Conservation (phyloP, 768 basidiomycete genomes). For the Serpula lacrymans region DNA sequence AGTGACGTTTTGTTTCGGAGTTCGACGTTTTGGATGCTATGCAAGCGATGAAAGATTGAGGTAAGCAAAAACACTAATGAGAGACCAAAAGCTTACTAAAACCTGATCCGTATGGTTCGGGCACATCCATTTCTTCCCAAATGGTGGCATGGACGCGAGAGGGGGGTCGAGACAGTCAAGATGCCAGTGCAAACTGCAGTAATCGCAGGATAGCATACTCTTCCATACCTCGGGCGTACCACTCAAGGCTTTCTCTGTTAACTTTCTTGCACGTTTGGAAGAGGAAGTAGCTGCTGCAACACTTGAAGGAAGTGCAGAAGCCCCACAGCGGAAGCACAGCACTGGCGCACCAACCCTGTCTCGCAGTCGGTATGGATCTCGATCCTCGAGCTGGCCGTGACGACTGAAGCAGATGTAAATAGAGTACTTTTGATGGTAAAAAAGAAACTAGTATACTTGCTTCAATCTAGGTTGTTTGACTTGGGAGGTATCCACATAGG, state of each 20-base stretch:
- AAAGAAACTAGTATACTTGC: conserved; percentile 44
- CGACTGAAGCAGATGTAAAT: conserved; percentile 45
- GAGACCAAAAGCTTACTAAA: conserved; percentile 50
- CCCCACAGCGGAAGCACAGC: conserved; percentile 89
- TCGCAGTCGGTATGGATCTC: conserved; percentile 82
- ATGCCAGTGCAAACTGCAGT: conserved; percentile 94
- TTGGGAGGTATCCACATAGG: conserved; percentile 79
- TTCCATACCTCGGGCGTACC: conserved; percentile 54
- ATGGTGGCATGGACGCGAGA: conserved; percentile 76
- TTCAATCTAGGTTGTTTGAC: conserved; percentile 76
- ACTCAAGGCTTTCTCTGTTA: conserved; percentile 36
- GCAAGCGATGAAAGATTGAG: conserved; percentile 11
- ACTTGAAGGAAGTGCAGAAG: conserved; percentile 64
- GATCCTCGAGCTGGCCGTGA: conserved; percentile 85
- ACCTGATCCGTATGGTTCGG: conserved; percentile 92
- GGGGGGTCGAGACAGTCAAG: conserved; percentile 96
- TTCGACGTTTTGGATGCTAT: conserved; percentile 76
- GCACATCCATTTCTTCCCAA: conserved; percentile 97
- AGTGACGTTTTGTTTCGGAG: conserved; percentile 64
- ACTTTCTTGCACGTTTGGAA: conserved; percentile 52
- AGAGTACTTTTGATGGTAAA: conserved; percentile 1
- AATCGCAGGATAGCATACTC: conserved; percentile 90
- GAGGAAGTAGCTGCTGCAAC: conserved; percentile 51
- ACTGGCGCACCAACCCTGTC: conserved; percentile 81
- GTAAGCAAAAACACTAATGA: conserved; percentile 4